These are phyloP conservation scores for Artemisia argyi DNA, from an alignment of 129 eudicot genomes.

Conservation along the genomic window DNA sequence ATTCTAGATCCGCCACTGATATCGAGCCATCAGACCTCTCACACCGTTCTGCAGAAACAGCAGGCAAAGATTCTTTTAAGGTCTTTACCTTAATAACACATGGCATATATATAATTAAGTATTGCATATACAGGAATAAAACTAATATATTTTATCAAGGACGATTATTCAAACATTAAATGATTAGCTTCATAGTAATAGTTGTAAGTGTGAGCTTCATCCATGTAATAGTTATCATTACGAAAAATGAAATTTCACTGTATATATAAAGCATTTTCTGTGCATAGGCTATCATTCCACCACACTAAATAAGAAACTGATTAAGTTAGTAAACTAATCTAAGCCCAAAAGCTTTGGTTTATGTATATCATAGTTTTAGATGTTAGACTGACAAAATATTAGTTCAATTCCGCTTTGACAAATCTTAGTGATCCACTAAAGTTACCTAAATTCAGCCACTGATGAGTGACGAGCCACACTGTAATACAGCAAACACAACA, in stretches of 20 bases:
- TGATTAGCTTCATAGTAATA: neutral
- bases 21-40: constrained; percentile 81
- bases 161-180: constrained; percentile 7
- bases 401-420: neutral
- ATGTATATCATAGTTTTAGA: neutral
- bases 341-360: constrained; percentile 1
- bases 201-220: constrained; percentile 8
- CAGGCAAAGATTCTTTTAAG: constrained; percentile 8
- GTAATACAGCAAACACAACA: neutral
- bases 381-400: neutral
- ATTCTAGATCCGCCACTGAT: too few relatives aligned
- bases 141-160: constrained; percentile 5
- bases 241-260: constrained; percentile 3
- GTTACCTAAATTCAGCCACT: too few relatives aligned
- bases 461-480: too few relatives aligned
- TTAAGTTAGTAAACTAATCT: too few relatives aligned
- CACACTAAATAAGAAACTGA: neutral
- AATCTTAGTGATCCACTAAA: constrained; percentile 6
- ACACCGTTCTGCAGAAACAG: constrained; percentile 67
- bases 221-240: neutral
- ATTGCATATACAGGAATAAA: neutral
- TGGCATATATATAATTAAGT: neutral
- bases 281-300: constrained; percentile 19
- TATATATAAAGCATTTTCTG: neutral
- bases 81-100: constrained; percentile 9